These are phyloP conservation scores for Colletotrichum eremochloae DNA, from an alignment of 2,329 filamentous ascomycete genomes.

Conservation along the genomic window DNA sequence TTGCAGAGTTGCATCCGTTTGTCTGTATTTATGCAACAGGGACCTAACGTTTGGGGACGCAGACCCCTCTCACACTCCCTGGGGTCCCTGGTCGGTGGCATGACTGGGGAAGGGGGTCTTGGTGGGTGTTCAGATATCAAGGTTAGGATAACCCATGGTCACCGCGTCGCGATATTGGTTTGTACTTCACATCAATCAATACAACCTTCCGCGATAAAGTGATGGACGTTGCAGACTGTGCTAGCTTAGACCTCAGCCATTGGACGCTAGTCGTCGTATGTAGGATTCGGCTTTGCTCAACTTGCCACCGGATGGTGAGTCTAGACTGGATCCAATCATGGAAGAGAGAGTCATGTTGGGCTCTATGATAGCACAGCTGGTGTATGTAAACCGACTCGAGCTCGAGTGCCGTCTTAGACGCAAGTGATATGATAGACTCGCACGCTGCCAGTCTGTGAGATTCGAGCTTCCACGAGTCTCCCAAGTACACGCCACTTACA, in stretches of 20 bases:
- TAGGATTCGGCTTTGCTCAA: conserved; percentile 12
- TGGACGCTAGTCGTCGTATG: conserved; percentile 32
- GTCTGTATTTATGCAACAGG: conserved; percentile 31
- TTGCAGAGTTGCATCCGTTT: conserved; percentile 31
- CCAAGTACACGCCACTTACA: conserved; percentile 19
- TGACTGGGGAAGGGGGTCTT: conserved; percentile 21
- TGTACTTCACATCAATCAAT: conserved; percentile 29
- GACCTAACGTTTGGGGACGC: conserved; percentile 18
- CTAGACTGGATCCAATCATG: conserved; percentile 20
- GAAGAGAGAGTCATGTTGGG: conserved; percentile 11
- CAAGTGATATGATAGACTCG: conserved; percentile 24
- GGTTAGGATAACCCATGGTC: conserved; percentile 37
- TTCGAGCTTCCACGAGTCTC: not conserved
- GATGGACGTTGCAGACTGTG: conserved; percentile 11
- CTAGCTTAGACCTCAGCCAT: conserved; percentile 17
- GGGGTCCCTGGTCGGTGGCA: conserved; percentile 17
- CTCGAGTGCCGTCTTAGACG: not conserved
- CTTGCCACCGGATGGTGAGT: conserved; percentile 2
- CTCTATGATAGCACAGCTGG: conserved; percentile 5
- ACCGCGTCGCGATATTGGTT: conserved; percentile 9
- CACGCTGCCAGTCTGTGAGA: not conserved
- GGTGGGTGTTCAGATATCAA: conserved; percentile 32
- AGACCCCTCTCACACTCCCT: conserved; percentile 29
- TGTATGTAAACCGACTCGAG: conserved; percentile 7
- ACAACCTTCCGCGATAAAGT: conserved; percentile 3